These are phyloP conservation scores for Dendrobium nobile DNA, from an alignment of 106 monocot species.

Conservation along the genomic window DNA sequence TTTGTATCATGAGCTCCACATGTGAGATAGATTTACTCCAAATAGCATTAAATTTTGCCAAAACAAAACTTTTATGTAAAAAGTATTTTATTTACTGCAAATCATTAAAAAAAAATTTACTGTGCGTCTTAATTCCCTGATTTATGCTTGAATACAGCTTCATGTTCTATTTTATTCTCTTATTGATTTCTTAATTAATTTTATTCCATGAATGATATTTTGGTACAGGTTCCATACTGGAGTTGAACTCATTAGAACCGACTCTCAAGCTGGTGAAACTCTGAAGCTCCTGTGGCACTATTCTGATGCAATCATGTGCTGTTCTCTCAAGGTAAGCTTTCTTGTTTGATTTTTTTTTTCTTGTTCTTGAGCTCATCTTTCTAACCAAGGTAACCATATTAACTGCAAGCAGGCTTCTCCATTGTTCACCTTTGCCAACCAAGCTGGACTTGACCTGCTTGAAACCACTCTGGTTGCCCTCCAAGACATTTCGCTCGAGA, in stretches of 20 bases:
- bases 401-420: conserved; percentile 29
- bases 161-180: not conserved
- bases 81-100: too few species aligned
- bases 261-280: conserved; percentile 32
- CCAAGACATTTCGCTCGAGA: conserved; percentile 61
- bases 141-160: too few species aligned
- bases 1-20: not conserved
- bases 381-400: not conserved
- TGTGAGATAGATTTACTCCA: too few species aligned
- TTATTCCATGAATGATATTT: not conserved
- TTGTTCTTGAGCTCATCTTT: not conserved
- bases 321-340: conserved; percentile 55
- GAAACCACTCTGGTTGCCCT: conserved; percentile 67
- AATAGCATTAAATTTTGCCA: too few species aligned
- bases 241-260: conserved; percentile 50
- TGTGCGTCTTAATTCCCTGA: too few species aligned
- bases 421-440: conserved; percentile 60
- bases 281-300: conserved; percentile 71
- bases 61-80: too few species aligned
- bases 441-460: conserved; percentile 80
- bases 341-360: not conserved
- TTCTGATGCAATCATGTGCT: conserved; percentile 79
- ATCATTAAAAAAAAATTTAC: too few species aligned
- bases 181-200: not conserved
- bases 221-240: conserved; percentile 61